Percentiles rank a stretch among this genome's conserved stretches.
These are phyloP conservation scores for Rhizopogon roseolus DNA, from an alignment of 768 basidiomycete genomes.

Conservation along the genomic window DNA sequence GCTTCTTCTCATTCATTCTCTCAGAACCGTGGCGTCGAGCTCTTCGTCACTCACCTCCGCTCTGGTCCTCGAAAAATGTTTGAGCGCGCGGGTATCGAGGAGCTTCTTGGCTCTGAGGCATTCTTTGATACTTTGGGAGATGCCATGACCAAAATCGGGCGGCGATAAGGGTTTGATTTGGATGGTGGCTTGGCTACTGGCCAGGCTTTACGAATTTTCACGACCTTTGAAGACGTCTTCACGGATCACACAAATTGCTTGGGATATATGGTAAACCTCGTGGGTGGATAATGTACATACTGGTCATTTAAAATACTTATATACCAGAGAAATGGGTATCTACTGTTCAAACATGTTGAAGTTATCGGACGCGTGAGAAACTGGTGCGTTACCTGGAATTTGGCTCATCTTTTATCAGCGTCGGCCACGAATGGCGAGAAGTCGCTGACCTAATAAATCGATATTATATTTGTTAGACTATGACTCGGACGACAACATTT, in stretches of 20 bases:
- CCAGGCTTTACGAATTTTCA: neutral
- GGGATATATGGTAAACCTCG: neutral
- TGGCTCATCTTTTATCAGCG: neutral
- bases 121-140: constrained; percentile 40
- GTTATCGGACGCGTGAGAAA: too few relatives aligned
- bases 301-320: neutral
- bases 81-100: constrained; percentile 39
- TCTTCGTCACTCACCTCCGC: constrained; percentile 45
- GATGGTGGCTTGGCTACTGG: too few relatives aligned
- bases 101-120: constrained; percentile 37
- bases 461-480: too few relatives aligned
- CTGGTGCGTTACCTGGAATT: neutral
- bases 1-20: neutral
- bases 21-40: constrained; percentile 38
- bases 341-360: too few relatives aligned
- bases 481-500: too few relatives aligned
- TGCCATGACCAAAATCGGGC: constrained; percentile 36
- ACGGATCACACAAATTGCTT: neutral
- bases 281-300: neutral
- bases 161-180: neutral
- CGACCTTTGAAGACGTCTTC: neutral
- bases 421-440: too few relatives aligned
- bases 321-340: neutral
- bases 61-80: constrained; percentile 31
- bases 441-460: too few relatives aligned